phyloP scores from a whole-genome alignment of 2,329 filamentous ascomycete genomes.

The Sporothrix pallida region DNA sequence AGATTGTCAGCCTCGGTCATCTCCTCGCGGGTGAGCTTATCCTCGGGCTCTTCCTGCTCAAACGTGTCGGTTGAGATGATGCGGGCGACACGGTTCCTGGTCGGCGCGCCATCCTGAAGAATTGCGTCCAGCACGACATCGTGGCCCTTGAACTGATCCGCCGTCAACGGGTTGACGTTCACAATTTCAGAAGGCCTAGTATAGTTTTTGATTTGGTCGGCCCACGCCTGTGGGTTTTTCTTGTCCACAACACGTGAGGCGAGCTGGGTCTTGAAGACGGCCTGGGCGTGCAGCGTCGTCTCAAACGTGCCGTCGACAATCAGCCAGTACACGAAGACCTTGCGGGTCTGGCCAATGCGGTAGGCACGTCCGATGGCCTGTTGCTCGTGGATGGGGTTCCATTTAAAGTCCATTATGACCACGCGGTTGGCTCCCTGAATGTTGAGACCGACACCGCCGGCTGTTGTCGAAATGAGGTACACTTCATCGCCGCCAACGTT shows the following conservation, averaged over 20 bases:
- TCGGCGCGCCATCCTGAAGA: slow-evolving; percentile 46
- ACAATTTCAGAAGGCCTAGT: slow-evolving; percentile 61
- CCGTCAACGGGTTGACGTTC: not conserved
- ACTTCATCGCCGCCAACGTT: slow-evolving; percentile 64
- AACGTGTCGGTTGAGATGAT: slow-evolving; percentile 76
- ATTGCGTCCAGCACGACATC: slow-evolving; percentile 66
- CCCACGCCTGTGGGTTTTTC: slow-evolving; percentile 73
- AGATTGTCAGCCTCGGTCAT: slow-evolving; percentile 57
- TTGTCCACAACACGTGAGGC: slow-evolving; percentile 82
- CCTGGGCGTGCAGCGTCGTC: slow-evolving; percentile 71
- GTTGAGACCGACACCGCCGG: slow-evolving; percentile 84
- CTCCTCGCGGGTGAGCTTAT: slow-evolving; percentile 65
- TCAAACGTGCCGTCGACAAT: slow-evolving; percentile 81
- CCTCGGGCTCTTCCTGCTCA: slow-evolving; percentile 69
- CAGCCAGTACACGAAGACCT: slow-evolving; percentile 85
- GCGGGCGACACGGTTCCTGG: slow-evolving; percentile 52
- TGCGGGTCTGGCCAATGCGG: slow-evolving; percentile 80
- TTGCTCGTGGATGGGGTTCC: slow-evolving; percentile 80
- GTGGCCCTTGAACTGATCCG: slow-evolving; percentile 60
- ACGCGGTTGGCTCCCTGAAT: slow-evolving; percentile 84
- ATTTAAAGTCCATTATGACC: slow-evolving; percentile 82
- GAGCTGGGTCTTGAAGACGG: slow-evolving; percentile 83
- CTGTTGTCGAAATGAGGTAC: slow-evolving; percentile 81
- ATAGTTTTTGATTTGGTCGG: slow-evolving; percentile 62
- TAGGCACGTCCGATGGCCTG: slow-evolving; percentile 88